Conservation (phyloP, 352 stramenopile species). For the Phytopythium helicoides region DNA sequence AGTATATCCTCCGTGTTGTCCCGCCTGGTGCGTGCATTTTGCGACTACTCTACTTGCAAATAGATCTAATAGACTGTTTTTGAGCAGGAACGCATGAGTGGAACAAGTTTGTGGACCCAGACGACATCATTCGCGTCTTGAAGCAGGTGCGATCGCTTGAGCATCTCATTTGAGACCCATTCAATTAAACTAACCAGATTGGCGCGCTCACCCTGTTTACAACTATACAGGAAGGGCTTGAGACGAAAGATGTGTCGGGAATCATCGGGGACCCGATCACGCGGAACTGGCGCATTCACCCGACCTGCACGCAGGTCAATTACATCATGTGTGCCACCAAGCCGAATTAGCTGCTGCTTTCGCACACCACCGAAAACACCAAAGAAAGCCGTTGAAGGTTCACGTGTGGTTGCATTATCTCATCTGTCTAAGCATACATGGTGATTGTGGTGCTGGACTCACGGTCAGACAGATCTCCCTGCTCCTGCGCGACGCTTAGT, state of each 20-base stretch:
- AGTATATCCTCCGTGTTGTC: constrained; percentile 74
- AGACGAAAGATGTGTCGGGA: constrained; percentile 66
- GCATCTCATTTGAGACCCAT: not conserved
- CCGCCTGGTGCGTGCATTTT: constrained; percentile 41
- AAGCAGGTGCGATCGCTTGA: constrained; percentile 29
- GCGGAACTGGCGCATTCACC: constrained; percentile 68
- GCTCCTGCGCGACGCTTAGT: too few relatives aligned
- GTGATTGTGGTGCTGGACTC: too few relatives aligned
- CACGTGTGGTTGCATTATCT: not conserved
- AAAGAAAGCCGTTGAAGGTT: not conserved
- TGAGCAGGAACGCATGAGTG: constrained; percentile 73
- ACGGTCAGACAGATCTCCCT: too few relatives aligned
- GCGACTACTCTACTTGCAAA: too few relatives aligned
- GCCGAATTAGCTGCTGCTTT: constrained; percentile 18
- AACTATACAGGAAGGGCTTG: constrained; percentile 37
- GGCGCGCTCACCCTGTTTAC: too few relatives aligned
- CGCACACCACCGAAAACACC: too few relatives aligned
- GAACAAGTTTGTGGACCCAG: constrained; percentile 80
- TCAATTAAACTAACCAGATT: too few relatives aligned
- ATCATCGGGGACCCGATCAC: constrained; percentile 79
- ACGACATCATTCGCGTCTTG: constrained; percentile 58
- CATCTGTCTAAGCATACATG: too few relatives aligned
- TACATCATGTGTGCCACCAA: constrained; percentile 84
- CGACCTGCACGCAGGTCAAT: constrained; percentile 75
- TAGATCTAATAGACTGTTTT: not conserved